A percentile compares a stretch with the other conserved stretches of the same genome.
Conservation (phyloP, 2,329 filamentous ascomycete species). For the Ploettnerulaceae sp. region DNA sequence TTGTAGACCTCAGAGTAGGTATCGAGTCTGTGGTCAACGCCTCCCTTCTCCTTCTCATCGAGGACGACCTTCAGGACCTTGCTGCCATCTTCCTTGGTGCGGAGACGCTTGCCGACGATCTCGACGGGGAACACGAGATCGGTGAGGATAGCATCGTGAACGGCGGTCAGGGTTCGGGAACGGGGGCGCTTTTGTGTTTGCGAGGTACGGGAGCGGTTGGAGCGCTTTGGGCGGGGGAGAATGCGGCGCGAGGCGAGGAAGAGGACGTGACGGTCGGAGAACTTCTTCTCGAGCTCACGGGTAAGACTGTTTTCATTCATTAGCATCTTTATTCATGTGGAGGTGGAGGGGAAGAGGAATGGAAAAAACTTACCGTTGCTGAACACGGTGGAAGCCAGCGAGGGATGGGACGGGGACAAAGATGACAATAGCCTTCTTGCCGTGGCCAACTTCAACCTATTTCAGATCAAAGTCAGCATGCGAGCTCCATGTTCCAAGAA, state of each 20-base stretch:
- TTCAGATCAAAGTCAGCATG: constrained; percentile 65
- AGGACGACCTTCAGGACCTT: constrained; percentile 99
- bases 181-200: constrained; percentile 99
- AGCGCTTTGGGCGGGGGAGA: constrained; percentile 96
- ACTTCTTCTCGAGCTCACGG: constrained; percentile 99
- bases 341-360: background rate
- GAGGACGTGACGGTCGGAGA: constrained; percentile 99
- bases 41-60: constrained; percentile 99
- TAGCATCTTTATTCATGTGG: background rate
- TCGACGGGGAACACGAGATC: constrained; percentile 99
- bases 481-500: constrained; percentile 57
- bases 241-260: constrained; percentile 99
- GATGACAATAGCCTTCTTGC: constrained; percentile 99
- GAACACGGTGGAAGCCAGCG: constrained; percentile 97
- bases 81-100: constrained; percentile 98
- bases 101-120: constrained; percentile 98
- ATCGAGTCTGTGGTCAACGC: constrained; percentile 98
- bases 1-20: constrained; percentile 99
- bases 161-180: constrained; percentile 94
- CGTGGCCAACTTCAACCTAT: constrained; percentile 99
- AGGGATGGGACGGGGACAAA: constrained; percentile 99
- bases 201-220: constrained; percentile 89
- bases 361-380: constrained; percentile 80
- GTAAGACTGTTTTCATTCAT: constrained; percentile 63
- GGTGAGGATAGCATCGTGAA: constrained; percentile 96